Evolutionary conservation across 1,139 yeast species (phyloP), one percentile per base, ranked within the genome.

Genomic region (Hanseniaspora sp.): DNA sequence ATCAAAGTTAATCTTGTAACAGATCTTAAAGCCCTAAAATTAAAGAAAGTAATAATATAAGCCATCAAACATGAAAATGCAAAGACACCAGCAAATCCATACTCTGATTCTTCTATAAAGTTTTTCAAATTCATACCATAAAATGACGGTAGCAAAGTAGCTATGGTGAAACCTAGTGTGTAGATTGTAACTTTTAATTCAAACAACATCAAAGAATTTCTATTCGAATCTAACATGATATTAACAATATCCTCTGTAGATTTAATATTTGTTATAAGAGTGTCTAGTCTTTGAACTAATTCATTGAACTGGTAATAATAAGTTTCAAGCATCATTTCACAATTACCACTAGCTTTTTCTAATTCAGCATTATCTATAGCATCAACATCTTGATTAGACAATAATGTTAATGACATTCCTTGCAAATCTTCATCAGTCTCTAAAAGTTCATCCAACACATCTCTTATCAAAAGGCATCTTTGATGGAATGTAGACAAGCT

Each of bases 181-280:
- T 87, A 87, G 39, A 92, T 84, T 0, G 96, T 81, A 42, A 90
- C 80, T 62, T 86, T 82, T 60, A 92, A 71, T 61, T 92, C 96
- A 62, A 86, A 80, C 55, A 92, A 74, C 96, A 92, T 90, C 58
- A 92, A 74, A 7, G 95, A 83, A 68, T 94, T 94, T 69, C 99
- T 80, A 65, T 90, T 92, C 1, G 98, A 88, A 68, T 94, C 99
- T 55, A 94, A 71, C 56, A 94, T 87, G 62, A 94, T 92, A 66
- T 94, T 94, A 57, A 88, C 94, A 63, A 94, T 88, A 65, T 94
- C 99, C 65, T 94, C 98, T 0, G 99, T 92, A 15, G 95, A 87
- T 59, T 83, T 79, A 61, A 94, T 92, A 67, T 92, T 95, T 78
- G 66, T 70, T 38, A 86, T 80, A 55, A 88, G 71, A 37, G 90